Evolutionary conservation across 108 stramenopile genomes (phyloP).

Genomic region (Cylindrotheca fusiformis): DNA sequence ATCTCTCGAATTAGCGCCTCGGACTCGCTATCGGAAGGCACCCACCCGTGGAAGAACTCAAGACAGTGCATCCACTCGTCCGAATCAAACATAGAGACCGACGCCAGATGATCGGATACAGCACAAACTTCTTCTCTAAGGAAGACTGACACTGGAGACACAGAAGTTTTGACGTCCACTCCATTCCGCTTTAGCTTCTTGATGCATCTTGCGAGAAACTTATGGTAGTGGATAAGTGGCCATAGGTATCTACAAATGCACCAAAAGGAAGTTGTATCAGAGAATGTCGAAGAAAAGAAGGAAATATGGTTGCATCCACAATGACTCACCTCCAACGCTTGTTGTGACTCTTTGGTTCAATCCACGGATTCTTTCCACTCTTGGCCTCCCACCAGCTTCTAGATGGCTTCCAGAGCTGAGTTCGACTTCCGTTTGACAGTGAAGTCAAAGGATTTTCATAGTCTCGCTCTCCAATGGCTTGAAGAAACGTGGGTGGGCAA

Average conservation of each 20-base stretch:
- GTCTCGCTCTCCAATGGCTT: constrained; percentile 84
- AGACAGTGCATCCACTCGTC: constrained; percentile 82
- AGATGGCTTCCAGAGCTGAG: constrained; percentile 88
- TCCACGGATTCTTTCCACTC: constrained; percentile 87
- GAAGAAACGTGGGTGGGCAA: constrained; percentile 73
- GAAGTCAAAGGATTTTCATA: constrained; percentile 48
- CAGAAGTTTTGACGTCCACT: constrained; percentile 74
- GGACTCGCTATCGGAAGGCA: constrained; percentile 31
- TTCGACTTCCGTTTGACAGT: constrained; percentile 42
- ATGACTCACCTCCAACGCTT: constrained; percentile 85
- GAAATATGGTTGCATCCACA: constrained; percentile 4
- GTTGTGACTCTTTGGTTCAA: constrained; percentile 85
- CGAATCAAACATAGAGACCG: constrained; percentile 77
- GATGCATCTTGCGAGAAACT: constrained; percentile 87
- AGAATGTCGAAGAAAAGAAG: background rate
- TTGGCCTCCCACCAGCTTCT: constrained; percentile 92
- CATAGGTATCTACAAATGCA: constrained; percentile 80
- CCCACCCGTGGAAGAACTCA: constrained; percentile 73
- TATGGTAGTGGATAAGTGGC: constrained; percentile 92
- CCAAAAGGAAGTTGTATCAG: constrained; percentile 1
- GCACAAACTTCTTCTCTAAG: constrained; percentile 86
- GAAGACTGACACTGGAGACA: constrained; percentile 76
- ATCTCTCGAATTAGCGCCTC: constrained; percentile 43
- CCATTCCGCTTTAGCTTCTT: constrained; percentile 90
- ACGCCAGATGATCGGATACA: constrained; percentile 83